Percentiles rank a stretch among this genome's conserved stretches.
These are phyloP conservation scores for Lenzites betulinus DNA, from an alignment of 768 basidiomycete species.

Conservation along the genomic window DNA sequence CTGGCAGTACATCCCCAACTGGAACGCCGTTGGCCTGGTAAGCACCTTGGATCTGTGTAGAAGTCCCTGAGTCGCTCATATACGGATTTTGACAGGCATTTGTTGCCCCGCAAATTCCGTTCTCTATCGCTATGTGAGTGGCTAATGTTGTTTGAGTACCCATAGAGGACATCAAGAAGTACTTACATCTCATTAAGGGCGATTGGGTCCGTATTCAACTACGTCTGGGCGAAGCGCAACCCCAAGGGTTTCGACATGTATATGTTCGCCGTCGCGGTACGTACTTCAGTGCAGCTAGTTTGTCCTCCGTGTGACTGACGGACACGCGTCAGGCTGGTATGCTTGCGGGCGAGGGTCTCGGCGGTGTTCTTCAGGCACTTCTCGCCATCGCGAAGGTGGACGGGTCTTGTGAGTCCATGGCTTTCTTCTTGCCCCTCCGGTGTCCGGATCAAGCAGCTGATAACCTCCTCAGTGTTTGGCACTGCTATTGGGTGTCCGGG, in stretches of 20 bases:
- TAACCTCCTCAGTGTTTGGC: constrained; percentile 35
- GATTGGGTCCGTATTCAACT: constrained; percentile 50
- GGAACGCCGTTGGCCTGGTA: constrained; percentile 27
- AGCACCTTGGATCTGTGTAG: too few relatives aligned
- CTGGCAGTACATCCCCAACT: constrained; percentile 27
- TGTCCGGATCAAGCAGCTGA: too few relatives aligned
- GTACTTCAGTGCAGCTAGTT: background rate
- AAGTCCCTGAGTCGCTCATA: too few relatives aligned
- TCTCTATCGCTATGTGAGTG: constrained; percentile 24
- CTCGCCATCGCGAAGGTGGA: constrained; percentile 54
- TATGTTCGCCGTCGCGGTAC: constrained; percentile 37
- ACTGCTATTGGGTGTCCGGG: constrained; percentile 57
- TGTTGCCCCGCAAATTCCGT: constrained; percentile 23
- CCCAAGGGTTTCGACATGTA: constrained; percentile 39
- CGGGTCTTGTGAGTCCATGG: constrained; percentile 48
- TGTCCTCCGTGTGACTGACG: background rate
- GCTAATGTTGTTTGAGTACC: background rate
- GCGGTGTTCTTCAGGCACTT: constrained; percentile 59
- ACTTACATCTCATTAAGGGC: constrained; percentile 18
- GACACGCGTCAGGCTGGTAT: constrained; percentile 35
- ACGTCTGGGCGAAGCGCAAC: constrained; percentile 48
- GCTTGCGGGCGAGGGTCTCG: constrained; percentile 52
- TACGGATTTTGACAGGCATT: constrained; percentile 9
- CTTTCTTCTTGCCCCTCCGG: too few relatives aligned
- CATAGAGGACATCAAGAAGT: background rate